Percentiles rank a stretch among this genome's conserved stretches.
phyloP scores from a whole-genome alignment of 2,329 filamentous ascomycete genomes.

The Colletotrichum scovillei region DNA sequence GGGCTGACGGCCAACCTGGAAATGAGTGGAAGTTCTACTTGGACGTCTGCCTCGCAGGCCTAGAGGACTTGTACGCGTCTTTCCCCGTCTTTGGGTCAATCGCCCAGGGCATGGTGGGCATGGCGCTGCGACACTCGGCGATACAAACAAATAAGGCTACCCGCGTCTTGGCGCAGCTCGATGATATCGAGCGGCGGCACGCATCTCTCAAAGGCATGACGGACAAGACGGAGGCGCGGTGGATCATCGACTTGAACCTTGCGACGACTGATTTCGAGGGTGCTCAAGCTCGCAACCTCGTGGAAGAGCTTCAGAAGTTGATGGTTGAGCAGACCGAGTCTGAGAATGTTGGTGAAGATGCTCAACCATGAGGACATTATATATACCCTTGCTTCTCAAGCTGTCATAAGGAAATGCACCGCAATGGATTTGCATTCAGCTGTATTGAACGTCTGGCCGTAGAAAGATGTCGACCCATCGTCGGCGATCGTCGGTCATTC shows the following conservation, averaged over 20 bases:
- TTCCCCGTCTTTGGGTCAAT: neutral
- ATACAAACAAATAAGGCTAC: neutral
- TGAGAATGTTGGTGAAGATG: neutral
- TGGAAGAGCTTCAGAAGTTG: neutral
- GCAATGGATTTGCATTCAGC: no score
- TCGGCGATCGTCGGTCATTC: no score
- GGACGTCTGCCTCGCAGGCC: neutral
- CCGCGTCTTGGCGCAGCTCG: neutral
- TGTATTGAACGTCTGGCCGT: no score
- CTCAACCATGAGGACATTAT: neutral
- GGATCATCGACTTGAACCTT: neutral
- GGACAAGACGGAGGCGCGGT: slow-evolving; percentile 2
- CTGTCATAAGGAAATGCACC: no score
- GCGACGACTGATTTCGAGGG: slow-evolving; percentile 3
- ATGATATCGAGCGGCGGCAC: neutral
- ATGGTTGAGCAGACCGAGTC: neutral
- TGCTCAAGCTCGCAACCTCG: neutral
- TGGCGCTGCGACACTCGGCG: slow-evolving; percentile 10
- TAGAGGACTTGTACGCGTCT: neutral
- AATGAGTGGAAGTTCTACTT: neutral
- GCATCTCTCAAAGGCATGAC: neutral
- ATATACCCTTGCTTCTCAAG: no score
- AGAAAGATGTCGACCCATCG: no score
- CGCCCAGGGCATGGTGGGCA: slow-evolving; percentile 7
- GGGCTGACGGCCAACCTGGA: neutral